Conservation (phyloP, 148 eudicot species). For the Vaccinium darrowii region DNA sequence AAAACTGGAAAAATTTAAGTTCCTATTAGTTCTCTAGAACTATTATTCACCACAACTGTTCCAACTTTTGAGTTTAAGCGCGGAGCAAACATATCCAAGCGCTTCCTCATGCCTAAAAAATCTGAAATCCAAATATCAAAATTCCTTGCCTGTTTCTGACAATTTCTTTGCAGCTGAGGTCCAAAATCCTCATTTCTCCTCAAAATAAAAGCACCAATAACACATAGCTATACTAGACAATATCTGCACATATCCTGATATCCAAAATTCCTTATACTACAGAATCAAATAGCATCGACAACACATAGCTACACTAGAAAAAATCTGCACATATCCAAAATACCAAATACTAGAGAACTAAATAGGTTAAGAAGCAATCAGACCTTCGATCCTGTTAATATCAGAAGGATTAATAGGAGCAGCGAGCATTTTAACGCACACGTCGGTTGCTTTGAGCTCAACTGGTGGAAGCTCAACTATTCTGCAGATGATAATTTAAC, state of each 20-base stretch:
- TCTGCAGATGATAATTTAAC: conserved; percentile 40
- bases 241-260: not conserved
- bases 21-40: not conserved
- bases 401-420: conserved; percentile 96
- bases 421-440: conserved; percentile 90
- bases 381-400: conserved; percentile 86
- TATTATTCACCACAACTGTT: not conserved
- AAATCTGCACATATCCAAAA: not conserved
- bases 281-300: not conserved
- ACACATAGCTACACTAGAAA: not conserved
- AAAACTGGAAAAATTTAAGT: not conserved
- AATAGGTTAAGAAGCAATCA: not conserved
- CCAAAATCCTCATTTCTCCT: not conserved
- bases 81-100: not conserved
- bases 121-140: not conserved
- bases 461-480: conserved; percentile 61
- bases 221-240: not conserved
- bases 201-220: not conserved
- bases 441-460: conserved; percentile 62
- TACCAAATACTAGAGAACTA: not conserved
- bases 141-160: not conserved
- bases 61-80: not conserved
- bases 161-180: conserved; percentile 4
- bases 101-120: not conserved
- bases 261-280: no score